These are phyloP conservation scores for Nakazawaea holstii DNA, from an alignment of 805 yeast species.

Conservation along the genomic window DNA sequence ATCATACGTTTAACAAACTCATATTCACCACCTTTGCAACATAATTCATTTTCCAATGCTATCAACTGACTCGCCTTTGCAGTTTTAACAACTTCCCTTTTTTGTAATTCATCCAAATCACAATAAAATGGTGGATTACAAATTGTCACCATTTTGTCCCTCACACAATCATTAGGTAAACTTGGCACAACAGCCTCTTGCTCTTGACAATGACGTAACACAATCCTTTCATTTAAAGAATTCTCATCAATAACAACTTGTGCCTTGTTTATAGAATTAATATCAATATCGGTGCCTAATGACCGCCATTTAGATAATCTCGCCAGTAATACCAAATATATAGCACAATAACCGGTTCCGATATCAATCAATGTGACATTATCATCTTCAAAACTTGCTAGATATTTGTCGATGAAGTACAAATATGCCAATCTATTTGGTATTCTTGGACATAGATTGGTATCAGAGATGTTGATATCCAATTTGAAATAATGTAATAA, in stretches of 20 bases:
- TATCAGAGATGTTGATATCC: constrained; percentile 12
- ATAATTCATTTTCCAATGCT: constrained; percentile 32
- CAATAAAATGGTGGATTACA: constrained; percentile 53
- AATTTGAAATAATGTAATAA: constrained; percentile 15
- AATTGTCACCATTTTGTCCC: constrained; percentile 27
- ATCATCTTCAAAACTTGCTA: not conserved
- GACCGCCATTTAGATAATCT: constrained; percentile 21
- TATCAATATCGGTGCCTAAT: constrained; percentile 38
- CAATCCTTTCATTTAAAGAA: constrained; percentile 16
- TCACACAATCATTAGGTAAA: not conserved
- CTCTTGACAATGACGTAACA: not conserved
- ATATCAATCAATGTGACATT: constrained; percentile 27
- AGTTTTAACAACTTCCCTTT: constrained; percentile 17
- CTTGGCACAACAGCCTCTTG: not conserved
- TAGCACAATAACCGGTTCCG: constrained; percentile 45
- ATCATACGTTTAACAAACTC: constrained; percentile 32
- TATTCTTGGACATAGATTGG: constrained; percentile 27
- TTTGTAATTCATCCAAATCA: constrained; percentile 20
- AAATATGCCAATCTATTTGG: constrained; percentile 25
- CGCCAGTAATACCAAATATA: constrained; percentile 35
- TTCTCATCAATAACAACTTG: constrained; percentile 23
- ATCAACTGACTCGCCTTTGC: constrained; percentile 15
- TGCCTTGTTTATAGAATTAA: constrained; percentile 26
- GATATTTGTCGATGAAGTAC: constrained; percentile 12
- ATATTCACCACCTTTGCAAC: constrained; percentile 42